Conservation (phyloP, 495 filamentous ascomycete species). For the Poronia punctata region DNA sequence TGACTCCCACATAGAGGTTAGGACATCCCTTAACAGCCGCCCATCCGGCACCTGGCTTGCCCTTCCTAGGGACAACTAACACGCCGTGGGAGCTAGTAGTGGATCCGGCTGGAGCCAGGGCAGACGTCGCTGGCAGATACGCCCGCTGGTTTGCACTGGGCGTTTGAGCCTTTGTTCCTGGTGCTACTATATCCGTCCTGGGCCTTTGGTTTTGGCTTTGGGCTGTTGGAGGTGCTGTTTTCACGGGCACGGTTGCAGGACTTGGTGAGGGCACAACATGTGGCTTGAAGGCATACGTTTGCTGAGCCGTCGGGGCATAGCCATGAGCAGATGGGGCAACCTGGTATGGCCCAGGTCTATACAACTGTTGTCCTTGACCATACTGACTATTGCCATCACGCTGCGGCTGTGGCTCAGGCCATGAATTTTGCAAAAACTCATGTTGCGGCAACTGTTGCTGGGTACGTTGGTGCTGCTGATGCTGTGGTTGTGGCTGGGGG, state of each 20-base stretch:
- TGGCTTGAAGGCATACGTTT: too few relatives aligned
- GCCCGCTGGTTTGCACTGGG: too few relatives aligned
- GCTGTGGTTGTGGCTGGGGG: too few relatives aligned
- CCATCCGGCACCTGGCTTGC: constrained; percentile 1
- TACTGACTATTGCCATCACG: constrained; percentile 1
- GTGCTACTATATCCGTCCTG: too few relatives aligned
- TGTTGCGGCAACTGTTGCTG: constrained; percentile 5
- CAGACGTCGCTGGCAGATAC: not conserved
- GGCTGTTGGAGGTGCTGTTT: too few relatives aligned
- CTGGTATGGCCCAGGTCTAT: constrained; percentile 4
- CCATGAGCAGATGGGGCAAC: not conserved
- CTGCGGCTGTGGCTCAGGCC: constrained; percentile 2
- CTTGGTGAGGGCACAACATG: too few relatives aligned
- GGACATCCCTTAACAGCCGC: constrained; percentile 4
- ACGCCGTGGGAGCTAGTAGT: not conserved
- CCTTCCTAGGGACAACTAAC: not conserved
- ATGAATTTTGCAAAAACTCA: constrained; percentile 4
- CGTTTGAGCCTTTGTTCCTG: too few relatives aligned
- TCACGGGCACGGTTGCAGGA: too few relatives aligned
- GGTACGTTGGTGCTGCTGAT: too few relatives aligned
- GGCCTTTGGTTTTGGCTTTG: too few relatives aligned
- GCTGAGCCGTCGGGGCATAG: too few relatives aligned
- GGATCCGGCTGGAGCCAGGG: not conserved
- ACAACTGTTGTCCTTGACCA: constrained; percentile 7
- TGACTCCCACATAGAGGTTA: constrained; percentile 1